Percentiles rank a stretch among this genome's conserved stretches.
Conservation (phyloP, 78 protist species). For the Emiliania huxleyi region DNA sequence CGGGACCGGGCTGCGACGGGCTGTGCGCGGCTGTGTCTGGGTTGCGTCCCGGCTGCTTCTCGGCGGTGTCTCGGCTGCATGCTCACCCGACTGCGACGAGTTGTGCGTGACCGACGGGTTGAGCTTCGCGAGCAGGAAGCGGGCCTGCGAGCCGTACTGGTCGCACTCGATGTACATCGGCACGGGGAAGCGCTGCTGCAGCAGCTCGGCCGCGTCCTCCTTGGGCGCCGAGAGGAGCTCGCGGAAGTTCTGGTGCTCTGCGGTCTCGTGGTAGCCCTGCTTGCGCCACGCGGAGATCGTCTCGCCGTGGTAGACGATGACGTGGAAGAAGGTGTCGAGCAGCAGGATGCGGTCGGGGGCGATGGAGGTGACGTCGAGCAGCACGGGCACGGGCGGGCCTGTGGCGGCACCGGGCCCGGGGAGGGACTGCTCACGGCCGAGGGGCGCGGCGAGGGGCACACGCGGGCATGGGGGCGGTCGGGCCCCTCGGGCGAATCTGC, state of each 20-base stretch:
- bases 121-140: slow-evolving; percentile 82
- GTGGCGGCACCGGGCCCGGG: too few species aligned
- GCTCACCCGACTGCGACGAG: too few species aligned
- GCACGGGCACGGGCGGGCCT: slow-evolving; percentile 81
- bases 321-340: slow-evolving; percentile 94
- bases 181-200: not conserved
- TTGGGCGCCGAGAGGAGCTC: slow-evolving; percentile 76
- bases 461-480: not conserved
- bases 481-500: too few species aligned
- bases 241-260: slow-evolving; percentile 72
- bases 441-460: not conserved
- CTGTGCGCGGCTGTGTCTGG: too few species aligned
- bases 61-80: too few species aligned
- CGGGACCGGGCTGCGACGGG: too few species aligned
- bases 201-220: slow-evolving; percentile 60
- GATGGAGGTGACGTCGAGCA: slow-evolving; percentile 74
- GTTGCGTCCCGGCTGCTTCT: too few species aligned
- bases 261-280: slow-evolving; percentile 64
- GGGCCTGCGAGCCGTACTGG: slow-evolving; percentile 83
- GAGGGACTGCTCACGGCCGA: not conserved
- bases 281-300: slow-evolving; percentile 88
- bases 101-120: slow-evolving; percentile 86
- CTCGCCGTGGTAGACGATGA: slow-evolving; percentile 92
- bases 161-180: slow-evolving; percentile 74
- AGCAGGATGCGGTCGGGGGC: slow-evolving; percentile 81